phyloP scores from a whole-genome alignment of 2,329 filamentous ascomycete species.

The Fusarium oligoseptatum region DNA sequence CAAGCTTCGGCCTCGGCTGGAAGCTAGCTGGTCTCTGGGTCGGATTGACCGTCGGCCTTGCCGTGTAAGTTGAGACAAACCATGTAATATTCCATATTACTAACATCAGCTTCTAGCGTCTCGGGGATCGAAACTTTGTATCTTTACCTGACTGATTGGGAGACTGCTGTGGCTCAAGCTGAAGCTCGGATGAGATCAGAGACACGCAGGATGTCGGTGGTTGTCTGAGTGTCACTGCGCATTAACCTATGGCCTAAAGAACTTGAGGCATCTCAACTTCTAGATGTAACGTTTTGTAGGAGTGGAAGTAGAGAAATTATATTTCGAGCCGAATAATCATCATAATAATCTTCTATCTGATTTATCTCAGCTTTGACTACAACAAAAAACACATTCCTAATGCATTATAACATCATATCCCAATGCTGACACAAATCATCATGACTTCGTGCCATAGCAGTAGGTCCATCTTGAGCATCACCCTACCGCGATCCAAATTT shows the following conservation, averaged over 20 bases:
- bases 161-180: slow-evolving; percentile 39
- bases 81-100: neutral
- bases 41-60: slow-evolving; percentile 80
- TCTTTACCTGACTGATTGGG: slow-evolving; percentile 39
- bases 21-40: slow-evolving; percentile 83
- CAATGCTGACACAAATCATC: no score
- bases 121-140: slow-evolving; percentile 38
- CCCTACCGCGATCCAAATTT: neutral
- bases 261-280: neutral
- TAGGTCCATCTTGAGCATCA: neutral
- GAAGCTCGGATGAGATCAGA: slow-evolving; percentile 40
- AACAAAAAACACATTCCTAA: no score
- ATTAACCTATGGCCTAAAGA: neutral
- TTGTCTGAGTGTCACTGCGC: neutral
- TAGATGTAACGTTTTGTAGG: neutral
- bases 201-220: slow-evolving; percentile 27
- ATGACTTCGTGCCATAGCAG: neutral
- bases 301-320: neutral
- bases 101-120: slow-evolving; percentile 20
- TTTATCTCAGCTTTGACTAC: no score
- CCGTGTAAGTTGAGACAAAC: slow-evolving; percentile 60
- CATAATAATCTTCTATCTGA: neutral
- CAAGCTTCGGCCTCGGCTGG: slow-evolving; percentile 81
- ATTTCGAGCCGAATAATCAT: neutral
- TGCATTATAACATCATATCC: no score